These are phyloP conservation scores for Clausena lansium DNA, from an alignment of 345 rosid genomes.

Conservation along the genomic window DNA sequence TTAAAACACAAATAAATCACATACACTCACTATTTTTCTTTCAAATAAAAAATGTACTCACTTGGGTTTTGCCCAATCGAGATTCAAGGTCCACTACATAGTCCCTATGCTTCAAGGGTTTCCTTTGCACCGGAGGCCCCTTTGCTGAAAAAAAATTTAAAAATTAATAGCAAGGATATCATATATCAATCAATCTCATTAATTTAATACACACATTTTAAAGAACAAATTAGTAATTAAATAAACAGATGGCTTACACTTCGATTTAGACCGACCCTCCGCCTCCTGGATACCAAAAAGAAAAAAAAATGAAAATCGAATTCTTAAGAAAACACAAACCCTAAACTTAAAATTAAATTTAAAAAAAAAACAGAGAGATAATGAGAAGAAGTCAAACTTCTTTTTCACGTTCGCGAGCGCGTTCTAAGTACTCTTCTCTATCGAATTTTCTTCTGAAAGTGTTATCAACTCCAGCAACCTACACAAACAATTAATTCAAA, in stretches of 20 bases:
- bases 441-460: constrained; percentile 87
- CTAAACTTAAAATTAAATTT: constrained; percentile 4
- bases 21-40: neutral
- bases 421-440: constrained; percentile 70
- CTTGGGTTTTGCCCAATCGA: constrained; percentile 97
- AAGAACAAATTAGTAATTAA: neutral
- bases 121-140: constrained; percentile 91
- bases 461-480: constrained; percentile 74
- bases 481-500: neutral
- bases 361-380: neutral
- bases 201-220: neutral
- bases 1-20: neutral
- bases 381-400: constrained; percentile 35
- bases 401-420: constrained; percentile 89
- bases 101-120: constrained; percentile 96
- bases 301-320: neutral
- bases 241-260: constrained; percentile 41
- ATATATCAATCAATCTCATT: neutral
- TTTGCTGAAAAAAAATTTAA: constrained; percentile 45
- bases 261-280: constrained; percentile 61
- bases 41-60: constrained; percentile 13
- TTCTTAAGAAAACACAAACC: constrained; percentile 1
- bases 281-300: constrained; percentile 46
- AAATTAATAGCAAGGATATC: neutral
- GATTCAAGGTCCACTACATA: constrained; percentile 94